These are phyloP conservation scores for Fusarium austroafricanum DNA, from an alignment of 2,329 filamentous ascomycete species.

Conservation along the genomic window DNA sequence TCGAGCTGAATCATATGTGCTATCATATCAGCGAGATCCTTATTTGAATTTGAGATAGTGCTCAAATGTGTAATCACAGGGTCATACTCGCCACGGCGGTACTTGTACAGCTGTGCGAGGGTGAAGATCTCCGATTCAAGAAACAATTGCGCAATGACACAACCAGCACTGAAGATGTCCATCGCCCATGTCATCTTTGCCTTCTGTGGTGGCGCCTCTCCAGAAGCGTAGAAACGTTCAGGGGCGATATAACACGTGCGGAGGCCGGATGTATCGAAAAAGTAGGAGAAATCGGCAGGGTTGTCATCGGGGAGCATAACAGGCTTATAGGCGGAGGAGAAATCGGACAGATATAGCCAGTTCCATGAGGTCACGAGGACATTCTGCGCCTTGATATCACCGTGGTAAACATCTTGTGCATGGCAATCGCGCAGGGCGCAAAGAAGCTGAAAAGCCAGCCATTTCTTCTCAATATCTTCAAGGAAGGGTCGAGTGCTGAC, in stretches of 20 bases:
- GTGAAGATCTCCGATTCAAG: conserved; percentile 97
- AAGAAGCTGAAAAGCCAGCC: conserved; percentile 94
- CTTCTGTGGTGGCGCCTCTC: conserved; percentile 70
- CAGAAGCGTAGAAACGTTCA: conserved; percentile 84
- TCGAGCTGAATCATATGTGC: conserved; percentile 96
- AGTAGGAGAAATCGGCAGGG: conserved; percentile 96
- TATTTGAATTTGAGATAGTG: conserved; percentile 90
- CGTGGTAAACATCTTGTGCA: conserved; percentile 88
- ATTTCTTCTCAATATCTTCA: conserved; percentile 98
- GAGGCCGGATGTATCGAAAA: conserved; percentile 92
- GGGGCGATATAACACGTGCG: conserved; percentile 96
- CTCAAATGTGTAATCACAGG: conserved; percentile 82
- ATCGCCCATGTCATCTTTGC: conserved; percentile 86
- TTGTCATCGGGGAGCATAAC: conserved; percentile 95
- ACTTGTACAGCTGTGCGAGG: conserved; percentile 95
- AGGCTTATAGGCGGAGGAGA: conserved; percentile 95
- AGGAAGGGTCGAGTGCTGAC: conserved; percentile 96
- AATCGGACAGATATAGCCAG: conserved; percentile 98
- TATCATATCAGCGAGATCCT: conserved; percentile 87
- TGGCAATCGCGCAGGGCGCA: conserved; percentile 95
- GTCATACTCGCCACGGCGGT: conserved; percentile 91
- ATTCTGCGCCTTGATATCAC: conserved; percentile 99
- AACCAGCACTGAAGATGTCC: conserved; percentile 98
- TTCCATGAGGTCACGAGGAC: conserved; percentile 98
- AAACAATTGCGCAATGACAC: conserved; percentile 96